Conservation (phyloP, 2,329 filamentous ascomycete species). For the Aspergillus chevalieri region DNA sequence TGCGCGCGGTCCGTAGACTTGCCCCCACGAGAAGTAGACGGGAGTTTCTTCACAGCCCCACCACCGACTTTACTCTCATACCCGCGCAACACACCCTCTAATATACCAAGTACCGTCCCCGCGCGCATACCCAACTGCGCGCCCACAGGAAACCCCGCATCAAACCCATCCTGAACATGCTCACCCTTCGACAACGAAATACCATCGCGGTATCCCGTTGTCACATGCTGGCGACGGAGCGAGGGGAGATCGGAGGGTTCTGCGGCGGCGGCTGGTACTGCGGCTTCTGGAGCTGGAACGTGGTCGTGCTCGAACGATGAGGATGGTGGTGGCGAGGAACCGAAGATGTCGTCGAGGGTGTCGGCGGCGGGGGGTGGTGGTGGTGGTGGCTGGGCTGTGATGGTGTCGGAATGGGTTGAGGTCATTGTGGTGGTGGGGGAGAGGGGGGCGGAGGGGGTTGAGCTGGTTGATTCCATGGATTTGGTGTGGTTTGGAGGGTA, state of each 20-base stretch:
- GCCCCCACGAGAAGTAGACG: conserved; percentile 8
- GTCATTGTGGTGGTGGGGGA: conserved; percentile 19
- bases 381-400: background rate
- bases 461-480: conserved; percentile 3
- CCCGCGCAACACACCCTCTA: conserved; percentile 61
- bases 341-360: conserved; percentile 38
- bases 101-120: conserved; percentile 67
- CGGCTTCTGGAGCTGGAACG: background rate
- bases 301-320: background rate
- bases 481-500: background rate
- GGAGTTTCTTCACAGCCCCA: conserved; percentile 20
- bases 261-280: background rate
- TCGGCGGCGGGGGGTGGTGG: conserved; percentile 11
- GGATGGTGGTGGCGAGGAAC: conserved; percentile 29
- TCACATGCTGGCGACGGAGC: conserved; percentile 69
- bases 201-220: conserved; percentile 85
- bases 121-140: conserved; percentile 69
- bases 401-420: conserved; percentile 12
- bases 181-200: conserved; percentile 67
- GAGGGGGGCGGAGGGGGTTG: conserved; percentile 9
- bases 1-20: background rate
- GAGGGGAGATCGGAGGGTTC: conserved; percentile 65
- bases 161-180: conserved; percentile 80
- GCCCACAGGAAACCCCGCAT: conserved; percentile 81
- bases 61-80: conserved; percentile 22